phyloP scores from a whole-genome alignment of 1,284 basidiomycete species.

The Stereum hirsutum region DNA sequence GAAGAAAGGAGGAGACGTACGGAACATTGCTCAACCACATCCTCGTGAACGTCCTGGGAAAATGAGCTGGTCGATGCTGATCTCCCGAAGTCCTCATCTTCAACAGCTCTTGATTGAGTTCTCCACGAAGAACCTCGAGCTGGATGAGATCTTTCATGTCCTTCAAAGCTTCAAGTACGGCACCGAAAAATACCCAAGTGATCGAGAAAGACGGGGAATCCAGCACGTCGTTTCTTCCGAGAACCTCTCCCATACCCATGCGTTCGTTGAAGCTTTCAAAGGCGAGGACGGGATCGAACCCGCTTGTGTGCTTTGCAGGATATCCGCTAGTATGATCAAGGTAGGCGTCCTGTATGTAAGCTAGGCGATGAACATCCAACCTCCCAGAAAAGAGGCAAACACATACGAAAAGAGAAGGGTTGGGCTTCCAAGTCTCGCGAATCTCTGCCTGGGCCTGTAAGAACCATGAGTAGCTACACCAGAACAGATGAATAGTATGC shows the following conservation, averaged over 20 bases:
- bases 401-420: not conserved
- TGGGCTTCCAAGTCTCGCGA: not conserved
- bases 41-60: slow-evolving; percentile 20
- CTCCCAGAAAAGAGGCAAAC: no score
- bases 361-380: no score
- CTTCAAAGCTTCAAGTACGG: slow-evolving; percentile 11
- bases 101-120: slow-evolving; percentile 17
- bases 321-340: no score
- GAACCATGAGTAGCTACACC: no score
- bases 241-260: not conserved
- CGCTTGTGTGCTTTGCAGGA: no score
- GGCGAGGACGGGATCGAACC: no score
- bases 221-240: no score
- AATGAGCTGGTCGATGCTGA: slow-evolving; percentile 16
- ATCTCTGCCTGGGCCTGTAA: no score
- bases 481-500: no score
- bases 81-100: slow-evolving; percentile 17
- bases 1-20: slow-evolving; percentile 13
- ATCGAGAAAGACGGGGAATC: slow-evolving; percentile 15
- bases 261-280: not conserved
- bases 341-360: no score
- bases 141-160: slow-evolving; percentile 15
- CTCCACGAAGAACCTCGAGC: slow-evolving; percentile 14
- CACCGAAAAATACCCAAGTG: slow-evolving; percentile 17
- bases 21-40: slow-evolving; percentile 23